Conservation (phyloP, 306 rosid species). For the Lathyrus sativus region DNA sequence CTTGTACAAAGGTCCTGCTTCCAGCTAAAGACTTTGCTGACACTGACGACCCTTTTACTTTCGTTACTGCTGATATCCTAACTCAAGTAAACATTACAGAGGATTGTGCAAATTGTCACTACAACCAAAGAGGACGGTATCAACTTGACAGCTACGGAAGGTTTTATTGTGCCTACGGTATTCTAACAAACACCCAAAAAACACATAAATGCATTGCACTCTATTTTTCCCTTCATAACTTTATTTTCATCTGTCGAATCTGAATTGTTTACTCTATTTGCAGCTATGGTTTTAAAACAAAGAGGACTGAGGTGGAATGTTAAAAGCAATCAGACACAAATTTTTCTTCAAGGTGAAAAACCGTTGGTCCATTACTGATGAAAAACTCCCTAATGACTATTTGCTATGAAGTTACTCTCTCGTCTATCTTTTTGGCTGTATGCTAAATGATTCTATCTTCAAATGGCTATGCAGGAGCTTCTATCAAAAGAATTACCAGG, state of each 20-base stretch:
- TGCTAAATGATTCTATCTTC: constrained; percentile 31
- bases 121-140: constrained; percentile 25
- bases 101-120: constrained; percentile 36
- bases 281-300: no score
- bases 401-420: constrained; percentile 16
- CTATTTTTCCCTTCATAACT: no score
- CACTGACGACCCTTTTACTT: background rate
- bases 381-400: background rate
- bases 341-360: no score
- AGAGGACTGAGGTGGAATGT: no score
- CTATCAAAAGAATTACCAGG: constrained; percentile 71
- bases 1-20: constrained; percentile 41
- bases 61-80: background rate
- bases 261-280: no score
- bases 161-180: constrained; percentile 38
- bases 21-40: constrained; percentile 42
- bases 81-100: background rate
- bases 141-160: background rate
- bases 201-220: background rate
- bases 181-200: background rate
- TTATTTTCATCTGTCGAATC: no score
- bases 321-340: no score
- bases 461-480: constrained; percentile 69
- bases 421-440: no score
- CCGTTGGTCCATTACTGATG: no score